These are phyloP conservation scores for Emericellopsis cladophorae DNA, from an alignment of 2,329 filamentous ascomycete species.

Conservation along the genomic window DNA sequence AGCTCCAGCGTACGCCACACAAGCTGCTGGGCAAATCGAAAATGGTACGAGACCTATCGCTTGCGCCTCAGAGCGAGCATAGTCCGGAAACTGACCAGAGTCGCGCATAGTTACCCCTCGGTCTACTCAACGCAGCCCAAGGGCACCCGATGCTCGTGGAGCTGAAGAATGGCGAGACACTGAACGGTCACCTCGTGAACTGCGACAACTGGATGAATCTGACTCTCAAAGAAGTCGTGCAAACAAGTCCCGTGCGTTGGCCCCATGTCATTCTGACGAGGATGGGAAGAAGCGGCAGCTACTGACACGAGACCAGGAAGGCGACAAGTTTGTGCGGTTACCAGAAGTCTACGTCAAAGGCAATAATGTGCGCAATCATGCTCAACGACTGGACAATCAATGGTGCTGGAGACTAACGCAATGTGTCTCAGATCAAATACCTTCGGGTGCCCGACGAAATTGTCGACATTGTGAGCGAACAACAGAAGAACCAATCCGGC, in stretches of 20 bases:
- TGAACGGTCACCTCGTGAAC: constrained; percentile 90
- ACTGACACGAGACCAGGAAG: constrained; percentile 44
- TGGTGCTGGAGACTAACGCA: not conserved
- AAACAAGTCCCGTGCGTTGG: constrained; percentile 67
- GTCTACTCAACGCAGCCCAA: constrained; percentile 87
- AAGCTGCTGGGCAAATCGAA: too few species aligned
- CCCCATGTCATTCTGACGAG: not conserved
- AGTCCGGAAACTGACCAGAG: too few species aligned
- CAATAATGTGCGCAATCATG: constrained; percentile 62
- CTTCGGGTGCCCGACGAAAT: constrained; percentile 93
- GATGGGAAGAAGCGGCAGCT: not conserved
- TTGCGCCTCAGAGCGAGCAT: too few species aligned
- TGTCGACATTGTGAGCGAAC: constrained; percentile 85
- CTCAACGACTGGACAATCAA: not conserved
- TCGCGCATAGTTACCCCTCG: constrained; percentile 48
- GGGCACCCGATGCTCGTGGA: constrained; percentile 97
- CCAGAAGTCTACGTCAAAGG: constrained; percentile 94
- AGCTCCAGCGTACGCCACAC: constrained; percentile 2
- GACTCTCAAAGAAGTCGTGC: constrained; percentile 91
- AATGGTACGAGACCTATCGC: too few species aligned
- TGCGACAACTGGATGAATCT: constrained; percentile 99
- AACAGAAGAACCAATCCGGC: constrained; percentile 58
- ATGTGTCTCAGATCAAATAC: constrained; percentile 77
- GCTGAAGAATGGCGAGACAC: constrained; percentile 92
- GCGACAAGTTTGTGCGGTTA: constrained; percentile 84